Evolutionary conservation across 768 basidiomycete species (phyloP).

Genomic region (Lactifluus hygrophoroides): DNA sequence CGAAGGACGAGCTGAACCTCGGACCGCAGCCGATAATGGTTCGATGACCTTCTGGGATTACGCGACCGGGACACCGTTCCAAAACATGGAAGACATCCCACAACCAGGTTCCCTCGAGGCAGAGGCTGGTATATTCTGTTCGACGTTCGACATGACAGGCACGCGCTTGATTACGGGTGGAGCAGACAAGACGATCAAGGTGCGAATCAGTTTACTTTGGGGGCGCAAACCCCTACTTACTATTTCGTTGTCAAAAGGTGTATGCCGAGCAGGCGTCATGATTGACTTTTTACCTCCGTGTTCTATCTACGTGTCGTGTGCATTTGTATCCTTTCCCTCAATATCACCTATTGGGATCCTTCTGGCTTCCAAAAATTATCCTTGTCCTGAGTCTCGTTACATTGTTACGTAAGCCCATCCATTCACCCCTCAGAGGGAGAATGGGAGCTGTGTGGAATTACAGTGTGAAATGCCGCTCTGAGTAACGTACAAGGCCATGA

Average conservation of each 20-base stretch:
- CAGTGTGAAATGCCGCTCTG: background rate
- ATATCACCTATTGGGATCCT: background rate
- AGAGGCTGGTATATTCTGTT: slow-evolving; percentile 94
- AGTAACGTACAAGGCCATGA: background rate
- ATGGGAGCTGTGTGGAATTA: background rate
- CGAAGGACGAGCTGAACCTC: background rate
- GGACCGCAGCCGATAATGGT: slow-evolving; percentile 76
- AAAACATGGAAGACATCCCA: slow-evolving; percentile 86
- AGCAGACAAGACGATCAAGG: slow-evolving; percentile 99
- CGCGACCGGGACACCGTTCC: slow-evolving; percentile 89
- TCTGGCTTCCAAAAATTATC: background rate
- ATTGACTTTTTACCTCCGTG: background rate
- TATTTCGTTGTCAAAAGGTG: slow-evolving; percentile 31
- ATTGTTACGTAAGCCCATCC: background rate
- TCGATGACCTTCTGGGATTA: slow-evolving; percentile 92
- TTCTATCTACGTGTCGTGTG: background rate
- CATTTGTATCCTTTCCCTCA: background rate
- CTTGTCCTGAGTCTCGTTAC: no score
- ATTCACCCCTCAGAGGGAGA: background rate
- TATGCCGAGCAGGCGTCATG: slow-evolving; percentile 67
- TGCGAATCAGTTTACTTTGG: slow-evolving; percentile 28
- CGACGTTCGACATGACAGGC: slow-evolving; percentile 93
- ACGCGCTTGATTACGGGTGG: slow-evolving; percentile 92
- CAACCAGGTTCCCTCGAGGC: slow-evolving; percentile 98
- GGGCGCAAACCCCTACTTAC: background rate